Conservation (phyloP, 768 basidiomycete genomes). For the Lentinula aciculospora region DNA sequence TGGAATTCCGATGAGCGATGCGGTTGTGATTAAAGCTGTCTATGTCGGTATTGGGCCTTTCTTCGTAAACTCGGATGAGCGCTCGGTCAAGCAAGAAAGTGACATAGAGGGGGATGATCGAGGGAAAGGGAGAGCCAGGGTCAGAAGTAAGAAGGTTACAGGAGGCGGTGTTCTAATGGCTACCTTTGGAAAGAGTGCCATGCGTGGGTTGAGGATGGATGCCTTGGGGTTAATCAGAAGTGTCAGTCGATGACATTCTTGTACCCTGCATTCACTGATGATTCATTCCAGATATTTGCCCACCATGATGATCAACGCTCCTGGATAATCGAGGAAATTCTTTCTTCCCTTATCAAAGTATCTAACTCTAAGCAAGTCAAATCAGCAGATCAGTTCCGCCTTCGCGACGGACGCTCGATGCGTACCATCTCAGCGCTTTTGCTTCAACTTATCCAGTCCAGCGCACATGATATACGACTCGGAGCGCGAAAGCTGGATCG, state of each 20-base stretch:
- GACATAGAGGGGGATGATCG: constrained; percentile 38
- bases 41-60: constrained; percentile 94
- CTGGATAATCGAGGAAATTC: constrained; percentile 98
- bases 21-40: constrained; percentile 87
- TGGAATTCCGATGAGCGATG: constrained; percentile 68
- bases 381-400: constrained; percentile 51
- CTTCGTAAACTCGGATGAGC: constrained; percentile 71
- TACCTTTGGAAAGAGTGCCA: constrained; percentile 72
- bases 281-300: constrained; percentile 68
- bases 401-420: constrained; percentile 88
- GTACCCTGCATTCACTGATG: background rate
- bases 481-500: constrained; percentile 59
- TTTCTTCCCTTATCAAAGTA: constrained; percentile 84
- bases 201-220: constrained; percentile 77
- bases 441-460: constrained; percentile 94
- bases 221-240: constrained; percentile 80
- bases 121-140: constrained; percentile 36
- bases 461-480: constrained; percentile 81
- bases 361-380: constrained; percentile 85
- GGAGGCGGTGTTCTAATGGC: constrained; percentile 43
- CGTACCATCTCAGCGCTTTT: constrained; percentile 91
- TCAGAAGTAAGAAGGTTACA: constrained; percentile 52
- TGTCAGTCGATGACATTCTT: constrained; percentile 39
- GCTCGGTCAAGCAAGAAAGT: constrained; percentile 50
- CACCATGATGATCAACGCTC: constrained; percentile 86